Conservation (phyloP, 352 stramenopile genomes). For the Globisporangium middletonii region DNA sequence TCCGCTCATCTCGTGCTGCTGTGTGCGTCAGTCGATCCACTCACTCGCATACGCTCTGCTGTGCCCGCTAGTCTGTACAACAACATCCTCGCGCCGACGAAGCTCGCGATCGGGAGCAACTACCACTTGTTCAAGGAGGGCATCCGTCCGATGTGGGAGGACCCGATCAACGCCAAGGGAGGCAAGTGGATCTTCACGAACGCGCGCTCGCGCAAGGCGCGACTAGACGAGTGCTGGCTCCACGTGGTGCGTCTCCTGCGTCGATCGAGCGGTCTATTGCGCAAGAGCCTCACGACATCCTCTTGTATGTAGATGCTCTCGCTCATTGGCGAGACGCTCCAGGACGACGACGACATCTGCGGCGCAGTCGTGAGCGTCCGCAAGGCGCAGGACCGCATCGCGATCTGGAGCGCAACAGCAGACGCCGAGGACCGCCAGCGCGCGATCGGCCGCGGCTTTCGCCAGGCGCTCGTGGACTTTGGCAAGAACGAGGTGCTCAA, state of each 20-base stretch:
- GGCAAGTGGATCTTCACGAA: conserved; percentile 98
- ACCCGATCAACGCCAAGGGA: conserved; percentile 91
- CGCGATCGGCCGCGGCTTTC: conserved; percentile 76
- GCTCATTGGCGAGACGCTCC: conserved; percentile 94
- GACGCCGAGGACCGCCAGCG: conserved; percentile 68
- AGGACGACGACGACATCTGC: conserved; percentile 93
- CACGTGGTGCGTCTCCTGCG: conserved; percentile 69
- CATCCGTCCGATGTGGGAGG: conserved; percentile 97
- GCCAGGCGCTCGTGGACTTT: conserved; percentile 72
- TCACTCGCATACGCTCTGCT: background rate
- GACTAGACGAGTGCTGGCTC: conserved; percentile 94
- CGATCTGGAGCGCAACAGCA: conserved; percentile 91
- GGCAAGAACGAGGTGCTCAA: conserved; percentile 87
- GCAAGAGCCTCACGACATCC: too few species aligned
- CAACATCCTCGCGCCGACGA: conserved; percentile 90
- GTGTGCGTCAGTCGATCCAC: too few species aligned
- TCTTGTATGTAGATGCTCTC: conserved; percentile 78
- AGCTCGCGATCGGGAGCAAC: conserved; percentile 91
- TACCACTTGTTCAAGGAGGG: conserved; percentile 98
- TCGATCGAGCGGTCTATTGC: too few species aligned
- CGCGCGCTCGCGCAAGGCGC: conserved; percentile 88
- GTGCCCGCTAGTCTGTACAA: conserved; percentile 81
- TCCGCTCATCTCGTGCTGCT: background rate
- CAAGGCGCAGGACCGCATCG: conserved; percentile 93
- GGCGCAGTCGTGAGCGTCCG: conserved; percentile 94